Conservation (phyloP, 1,139 yeast genomes). For the Lizanozyma gosingica region DNA sequence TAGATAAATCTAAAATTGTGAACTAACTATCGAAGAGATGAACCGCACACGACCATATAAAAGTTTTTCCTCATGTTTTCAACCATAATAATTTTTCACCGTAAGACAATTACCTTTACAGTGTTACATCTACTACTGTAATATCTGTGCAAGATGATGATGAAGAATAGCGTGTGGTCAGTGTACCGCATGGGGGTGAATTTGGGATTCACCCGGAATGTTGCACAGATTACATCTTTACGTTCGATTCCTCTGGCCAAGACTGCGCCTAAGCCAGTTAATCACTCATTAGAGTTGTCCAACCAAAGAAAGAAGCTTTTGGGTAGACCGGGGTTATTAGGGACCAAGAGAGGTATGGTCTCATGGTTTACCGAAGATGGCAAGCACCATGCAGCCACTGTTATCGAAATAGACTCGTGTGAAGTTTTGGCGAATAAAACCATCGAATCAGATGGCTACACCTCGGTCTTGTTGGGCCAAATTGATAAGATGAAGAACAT, state of each 20-base stretch:
- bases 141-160: conserved; percentile 1
- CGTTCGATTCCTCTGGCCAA: conserved; percentile 42
- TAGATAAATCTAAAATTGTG: too few species aligned
- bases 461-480: conserved; percentile 83
- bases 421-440: conserved; percentile 78
- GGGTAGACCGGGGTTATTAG: conserved; percentile 74
- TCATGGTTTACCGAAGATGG: conserved; percentile 70
- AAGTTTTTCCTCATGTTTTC: too few species aligned
- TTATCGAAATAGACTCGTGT: conserved; percentile 76
- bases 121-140: too few species aligned
- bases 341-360: conserved; percentile 84
- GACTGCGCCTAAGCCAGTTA: conserved; percentile 33
- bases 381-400: conserved; percentile 69
- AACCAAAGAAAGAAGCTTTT: conserved; percentile 62
- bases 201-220: conserved; percentile 19
- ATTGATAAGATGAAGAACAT: conserved; percentile 64
- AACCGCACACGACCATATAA: background rate
- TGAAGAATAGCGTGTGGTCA: conserved; percentile 5
- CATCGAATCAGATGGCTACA: conserved; percentile 61
- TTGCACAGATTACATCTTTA: conserved; percentile 46
- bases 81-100: too few species aligned
- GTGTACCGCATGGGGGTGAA: conserved; percentile 5
- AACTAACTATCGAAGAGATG: background rate
- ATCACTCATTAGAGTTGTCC: conserved; percentile 50
- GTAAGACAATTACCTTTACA: too few species aligned